Percentiles rank a stretch among this genome's conserved stretches.
Conservation (phyloP, 2,329 filamentous ascomycete species). For the Fusarium zealandicum region DNA sequence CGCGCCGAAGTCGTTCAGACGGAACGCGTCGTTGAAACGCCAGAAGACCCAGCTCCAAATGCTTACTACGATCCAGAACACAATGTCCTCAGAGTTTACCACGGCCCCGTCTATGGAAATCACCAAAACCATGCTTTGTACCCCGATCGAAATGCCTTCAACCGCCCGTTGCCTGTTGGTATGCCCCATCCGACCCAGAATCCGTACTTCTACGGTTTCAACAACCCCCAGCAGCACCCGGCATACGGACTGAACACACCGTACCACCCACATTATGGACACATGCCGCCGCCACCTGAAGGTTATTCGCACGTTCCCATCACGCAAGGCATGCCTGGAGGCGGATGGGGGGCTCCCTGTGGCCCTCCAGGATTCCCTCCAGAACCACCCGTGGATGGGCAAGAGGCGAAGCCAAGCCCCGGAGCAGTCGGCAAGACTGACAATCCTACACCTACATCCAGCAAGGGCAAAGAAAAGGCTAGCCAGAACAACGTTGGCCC, state of each 20-base stretch:
- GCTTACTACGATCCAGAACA: slow-evolving; percentile 63
- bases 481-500: slow-evolving; percentile 45
- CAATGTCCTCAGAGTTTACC: slow-evolving; percentile 63
- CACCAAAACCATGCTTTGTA: slow-evolving; percentile 55
- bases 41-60: slow-evolving; percentile 64
- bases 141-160: slow-evolving; percentile 47
- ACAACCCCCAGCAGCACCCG: slow-evolving; percentile 32
- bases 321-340: slow-evolving; percentile 42
- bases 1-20: slow-evolving; percentile 60
- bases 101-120: slow-evolving; percentile 63
- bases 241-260: slow-evolving; percentile 32
- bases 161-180: slow-evolving; percentile 50
- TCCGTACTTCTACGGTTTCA: slow-evolving; percentile 53
- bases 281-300: slow-evolving; percentile 14
- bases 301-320: slow-evolving; percentile 41
- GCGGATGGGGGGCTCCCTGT: slow-evolving; percentile 33
- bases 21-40: slow-evolving; percentile 62
- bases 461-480: slow-evolving; percentile 34
- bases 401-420: slow-evolving; percentile 13
- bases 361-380: slow-evolving; percentile 31
- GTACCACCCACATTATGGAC: slow-evolving; percentile 17
- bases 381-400: slow-evolving; percentile 6
- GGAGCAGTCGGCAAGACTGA: slow-evolving; percentile 6
- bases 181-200: slow-evolving; percentile 54
- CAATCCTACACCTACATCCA: slow-evolving; percentile 20